Conservation (phyloP, 2,329 filamentous ascomycete genomes). For the Graphiopsis chlorocephala region DNA sequence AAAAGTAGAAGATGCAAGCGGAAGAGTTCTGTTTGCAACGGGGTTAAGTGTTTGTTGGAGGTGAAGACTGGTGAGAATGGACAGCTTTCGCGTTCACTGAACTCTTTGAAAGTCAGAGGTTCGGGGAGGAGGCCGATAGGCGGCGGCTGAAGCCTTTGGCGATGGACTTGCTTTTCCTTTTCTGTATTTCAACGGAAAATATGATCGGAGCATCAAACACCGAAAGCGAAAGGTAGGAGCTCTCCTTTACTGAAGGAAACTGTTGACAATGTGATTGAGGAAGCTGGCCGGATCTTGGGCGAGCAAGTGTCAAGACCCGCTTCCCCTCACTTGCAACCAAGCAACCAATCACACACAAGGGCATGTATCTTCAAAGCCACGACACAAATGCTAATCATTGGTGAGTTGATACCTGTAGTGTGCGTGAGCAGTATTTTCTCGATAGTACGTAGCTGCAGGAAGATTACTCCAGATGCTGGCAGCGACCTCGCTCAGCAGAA, state of each 20-base stretch:
- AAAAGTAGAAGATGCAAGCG: background rate
- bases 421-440: background rate
- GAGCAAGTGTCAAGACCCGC: background rate
- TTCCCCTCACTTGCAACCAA: background rate
- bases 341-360: background rate
- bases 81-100: background rate
- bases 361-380: background rate
- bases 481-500: background rate
- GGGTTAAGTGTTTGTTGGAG: background rate
- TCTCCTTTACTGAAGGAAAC: background rate
- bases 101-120: background rate
- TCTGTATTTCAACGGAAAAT: too few relatives aligned
- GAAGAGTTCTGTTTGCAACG: background rate
- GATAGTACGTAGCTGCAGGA: background rate
- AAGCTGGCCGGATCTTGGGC: background rate
- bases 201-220: background rate
- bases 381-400: background rate
- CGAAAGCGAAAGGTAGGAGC: background rate
- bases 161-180: too few relatives aligned
- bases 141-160: background rate
- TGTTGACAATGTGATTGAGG: background rate
- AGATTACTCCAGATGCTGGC: background rate
- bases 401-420: too few relatives aligned
- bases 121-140: background rate
- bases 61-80: background rate